Base-by-base conservation (phyloP, 192 early-diverging fungal genomes). In the Backusella morwellensis region DNA sequence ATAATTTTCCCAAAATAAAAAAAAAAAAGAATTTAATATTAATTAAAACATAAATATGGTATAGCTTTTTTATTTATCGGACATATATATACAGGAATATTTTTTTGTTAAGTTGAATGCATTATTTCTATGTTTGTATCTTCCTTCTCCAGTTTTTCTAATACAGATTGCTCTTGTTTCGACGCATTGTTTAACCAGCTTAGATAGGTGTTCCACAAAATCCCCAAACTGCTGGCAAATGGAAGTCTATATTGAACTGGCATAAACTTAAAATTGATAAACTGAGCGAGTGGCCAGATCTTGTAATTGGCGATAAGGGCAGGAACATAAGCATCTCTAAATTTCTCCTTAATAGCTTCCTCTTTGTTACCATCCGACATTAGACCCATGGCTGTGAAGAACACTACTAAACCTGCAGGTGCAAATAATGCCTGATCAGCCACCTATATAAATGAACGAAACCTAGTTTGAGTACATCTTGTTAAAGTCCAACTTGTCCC, bases 121-220 rank as follows among this genome's bases (percentile, higher is more conserved):
- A 70, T 40, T 23, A 23, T 0, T 11, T 70, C 68, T 9, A 41
- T 23, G n/a, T 23, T 36, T 41, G 68, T 41, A 70, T 70, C 68
- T 21, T 70, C 68, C 1, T 26, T 70, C 29, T 72, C 70, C 35
- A 72, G 4, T 47, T 19, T 32, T 35, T 74, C 56, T 59, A 63
- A 41, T 40, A 41, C 41, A 7, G 34, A n/a, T 34, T 81, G 72
- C 35, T 77, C 66, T 21, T 78, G 42, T 35, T 79, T 75, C 9
- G 77, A 70, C 15, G 70, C 75, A 75, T 85, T 91, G 75, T 92
- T 92, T 0, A 88, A 69, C 87, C 89, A 91, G 35, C 91, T 92
- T 32, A 94, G 85, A 80, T 91, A 93, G 7, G 87, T 80, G 68
- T 92, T 93, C 93, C 93, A 94, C 19, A 91, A 85, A n/a, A 94